phyloP scores from a whole-genome alignment of 2,329 filamentous ascomycete genomes.

The Arthrobotrys iridis region DNA sequence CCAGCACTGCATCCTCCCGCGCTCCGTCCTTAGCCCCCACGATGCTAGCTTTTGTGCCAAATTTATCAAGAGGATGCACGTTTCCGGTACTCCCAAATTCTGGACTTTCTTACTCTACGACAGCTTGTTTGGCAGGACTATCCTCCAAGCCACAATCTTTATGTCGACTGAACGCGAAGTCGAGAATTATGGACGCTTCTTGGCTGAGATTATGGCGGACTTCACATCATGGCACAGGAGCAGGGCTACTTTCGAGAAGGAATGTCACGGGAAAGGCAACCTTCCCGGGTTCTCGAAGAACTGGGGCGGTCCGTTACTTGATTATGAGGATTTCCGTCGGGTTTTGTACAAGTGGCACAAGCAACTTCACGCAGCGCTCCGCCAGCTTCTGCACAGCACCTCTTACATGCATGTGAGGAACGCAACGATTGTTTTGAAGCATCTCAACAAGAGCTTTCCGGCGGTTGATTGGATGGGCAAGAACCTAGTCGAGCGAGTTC shows the following conservation, averaged over 20 bases:
- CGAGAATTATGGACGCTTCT: conserved; percentile 89
- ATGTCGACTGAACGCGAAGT: conserved; percentile 89
- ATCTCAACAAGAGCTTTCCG: conserved; percentile 83
- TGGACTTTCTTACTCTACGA: conserved; percentile 84
- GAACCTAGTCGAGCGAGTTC: conserved; percentile 57
- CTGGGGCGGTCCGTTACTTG: conserved; percentile 71
- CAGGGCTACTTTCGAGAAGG: conserved; percentile 79
- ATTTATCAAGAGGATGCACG: conserved; percentile 87
- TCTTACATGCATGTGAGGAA: conserved; percentile 99
- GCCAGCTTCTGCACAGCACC: conserved; percentile 76
- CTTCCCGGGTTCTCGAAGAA: conserved; percentile 78
- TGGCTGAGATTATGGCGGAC: conserved; percentile 82
- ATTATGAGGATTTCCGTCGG: conserved; percentile 86
- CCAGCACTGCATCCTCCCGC: conserved; percentile 91
- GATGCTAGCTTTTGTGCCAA: conserved; percentile 90
- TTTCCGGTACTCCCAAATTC: conserved; percentile 84
- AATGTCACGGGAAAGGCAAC: conserved; percentile 75
- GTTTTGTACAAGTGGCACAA: conserved; percentile 91
- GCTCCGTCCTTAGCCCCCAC: conserved; percentile 80
- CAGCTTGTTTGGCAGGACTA: conserved; percentile 82
- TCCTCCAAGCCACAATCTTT: conserved; percentile 83
- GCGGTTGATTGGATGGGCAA: conserved; percentile 87
- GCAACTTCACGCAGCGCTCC: conserved; percentile 79
- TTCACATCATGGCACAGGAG: conserved; percentile 85
- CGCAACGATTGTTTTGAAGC: conserved; percentile 87